A percentile compares a stretch with the other conserved stretches of the same genome.
phyloP scores from a whole-genome alignment of 129 eudicot species.

The Artemisia argyi region DNA sequence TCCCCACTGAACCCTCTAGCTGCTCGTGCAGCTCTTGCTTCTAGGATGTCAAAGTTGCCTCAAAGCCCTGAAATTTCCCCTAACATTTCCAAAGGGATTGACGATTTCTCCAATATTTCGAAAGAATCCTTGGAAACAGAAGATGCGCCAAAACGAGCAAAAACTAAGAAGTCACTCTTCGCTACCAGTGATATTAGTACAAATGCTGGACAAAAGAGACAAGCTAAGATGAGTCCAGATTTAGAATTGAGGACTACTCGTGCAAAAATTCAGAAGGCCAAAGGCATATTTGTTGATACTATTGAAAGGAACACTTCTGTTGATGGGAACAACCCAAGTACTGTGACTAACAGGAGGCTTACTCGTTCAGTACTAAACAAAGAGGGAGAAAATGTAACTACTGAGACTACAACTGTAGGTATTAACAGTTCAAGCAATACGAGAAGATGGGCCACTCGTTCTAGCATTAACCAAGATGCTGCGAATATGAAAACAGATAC shows the following conservation, averaged over 20 bases:
- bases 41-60: conserved; percentile 37
- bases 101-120: background rate
- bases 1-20: conserved; percentile 69
- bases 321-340: conserved; percentile 20
- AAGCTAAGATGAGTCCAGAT: conserved; percentile 31
- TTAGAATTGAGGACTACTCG: conserved; percentile 37
- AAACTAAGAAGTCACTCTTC: conserved; percentile 44
- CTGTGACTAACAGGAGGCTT: conserved; percentile 33
- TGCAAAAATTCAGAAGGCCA: conserved; percentile 33
- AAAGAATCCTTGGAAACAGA: conserved; percentile 21
- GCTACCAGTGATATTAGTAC: conserved; percentile 2
- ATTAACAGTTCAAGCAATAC: too few species aligned
- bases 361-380: conserved; percentile 43
- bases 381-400: too few species aligned
- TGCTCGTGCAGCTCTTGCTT: conserved; percentile 80
- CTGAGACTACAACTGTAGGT: too few species aligned
- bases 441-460: too few species aligned
- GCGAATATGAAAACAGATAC: conserved; percentile 20
- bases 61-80: conserved; percentile 32
- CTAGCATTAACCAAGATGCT: conserved; percentile 11
- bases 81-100: background rate
- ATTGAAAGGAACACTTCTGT: conserved; percentile 10
- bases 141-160: conserved; percentile 26
- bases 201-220: too few species aligned
- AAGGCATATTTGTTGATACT: conserved; percentile 24